Evolutionary conservation across 352 stramenopile species (phyloP).

Genomic region (Elongisporangium anandrum): DNA sequence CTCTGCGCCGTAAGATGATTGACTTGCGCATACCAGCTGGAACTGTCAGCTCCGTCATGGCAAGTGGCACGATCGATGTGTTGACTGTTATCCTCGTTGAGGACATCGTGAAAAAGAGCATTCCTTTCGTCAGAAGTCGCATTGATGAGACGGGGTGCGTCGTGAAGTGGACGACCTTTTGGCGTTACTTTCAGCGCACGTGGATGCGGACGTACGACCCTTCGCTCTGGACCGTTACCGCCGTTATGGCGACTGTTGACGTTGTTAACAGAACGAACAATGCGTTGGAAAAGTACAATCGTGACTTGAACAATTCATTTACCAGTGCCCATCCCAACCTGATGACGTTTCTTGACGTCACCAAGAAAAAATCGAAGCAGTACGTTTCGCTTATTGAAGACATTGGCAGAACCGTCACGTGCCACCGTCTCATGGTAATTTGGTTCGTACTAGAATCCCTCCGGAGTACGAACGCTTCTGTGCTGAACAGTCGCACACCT

Average conservation of each 20-base stretch:
- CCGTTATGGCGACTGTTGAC: neutral
- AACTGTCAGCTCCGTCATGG: neutral
- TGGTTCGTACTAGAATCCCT: neutral
- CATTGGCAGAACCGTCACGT: neutral
- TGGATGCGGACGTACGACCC: slow-evolving; percentile 6
- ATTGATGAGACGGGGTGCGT: slow-evolving; percentile 1
- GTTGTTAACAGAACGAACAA: slow-evolving; percentile 8
- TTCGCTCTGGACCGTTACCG: neutral
- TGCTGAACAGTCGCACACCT: neutral
- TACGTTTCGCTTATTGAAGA: slow-evolving; percentile 4
- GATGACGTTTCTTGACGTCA: neutral
- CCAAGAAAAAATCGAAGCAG: neutral
- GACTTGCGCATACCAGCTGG: slow-evolving; percentile 3
- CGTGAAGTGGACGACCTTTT: slow-evolving; percentile 1
- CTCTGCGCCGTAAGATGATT: slow-evolving; percentile 4
- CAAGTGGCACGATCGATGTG: slow-evolving; percentile 3
- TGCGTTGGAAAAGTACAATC: slow-evolving; percentile 6
- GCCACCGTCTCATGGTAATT: neutral
- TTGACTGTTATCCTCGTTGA: slow-evolving; percentile 5
- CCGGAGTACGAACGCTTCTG: neutral
- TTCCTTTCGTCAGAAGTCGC: slow-evolving; percentile 3
- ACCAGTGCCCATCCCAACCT: neutral
- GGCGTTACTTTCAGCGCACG: slow-evolving; percentile 2
- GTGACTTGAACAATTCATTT: slow-evolving; percentile 3
- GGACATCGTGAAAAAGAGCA: slow-evolving; percentile 4